phyloP scores from a whole-genome alignment of 768 basidiomycete species.

The Suillus plorans region DNA sequence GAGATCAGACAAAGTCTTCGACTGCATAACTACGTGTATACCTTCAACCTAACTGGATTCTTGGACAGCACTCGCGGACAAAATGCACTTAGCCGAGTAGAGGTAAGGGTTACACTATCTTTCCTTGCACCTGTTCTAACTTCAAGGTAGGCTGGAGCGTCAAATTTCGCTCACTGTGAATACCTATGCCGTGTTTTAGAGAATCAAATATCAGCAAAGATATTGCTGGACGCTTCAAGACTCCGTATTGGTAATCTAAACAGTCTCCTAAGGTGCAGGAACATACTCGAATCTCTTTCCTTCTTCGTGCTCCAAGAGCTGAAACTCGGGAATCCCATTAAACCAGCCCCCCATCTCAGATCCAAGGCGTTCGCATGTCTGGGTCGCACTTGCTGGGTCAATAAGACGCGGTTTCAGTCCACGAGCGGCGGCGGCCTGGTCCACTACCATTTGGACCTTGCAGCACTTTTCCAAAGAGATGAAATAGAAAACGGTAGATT shows the following conservation, averaged over 20 bases:
- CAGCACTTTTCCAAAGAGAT: conserved; percentile 29
- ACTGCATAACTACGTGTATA: too few relatives aligned
- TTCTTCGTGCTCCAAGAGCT: conserved; percentile 36
- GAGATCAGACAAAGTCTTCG: too few relatives aligned
- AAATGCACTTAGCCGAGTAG: too few relatives aligned
- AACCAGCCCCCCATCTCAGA: conserved; percentile 36
- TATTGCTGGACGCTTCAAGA: not conserved
- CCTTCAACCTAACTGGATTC: too few relatives aligned
- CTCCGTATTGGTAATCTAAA: not conserved
- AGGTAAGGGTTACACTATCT: too few relatives aligned
- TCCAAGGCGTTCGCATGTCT: conserved; percentile 20
- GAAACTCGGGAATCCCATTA: conserved; percentile 37
- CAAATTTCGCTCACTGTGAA: not conserved
- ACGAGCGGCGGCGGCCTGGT: conserved; percentile 26
- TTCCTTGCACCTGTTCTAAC: too few relatives aligned
- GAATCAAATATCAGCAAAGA: not conserved
- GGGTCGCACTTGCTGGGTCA: conserved; percentile 26
- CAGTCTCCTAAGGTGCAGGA: not conserved
- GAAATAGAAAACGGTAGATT: conserved; percentile 25
- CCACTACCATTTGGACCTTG: conserved; percentile 29
- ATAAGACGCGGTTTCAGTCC: conserved; percentile 4
- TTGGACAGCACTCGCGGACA: too few relatives aligned
- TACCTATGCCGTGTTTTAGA: conserved; percentile 1
- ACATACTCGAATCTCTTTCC: conserved; percentile 21
- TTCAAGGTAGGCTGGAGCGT: too few relatives aligned